A percentile compares a stretch with the other conserved stretches of the same genome.
Evolutionary conservation across 345 rosid species (phyloP).

Genomic region (Trapa incisa): DNA sequence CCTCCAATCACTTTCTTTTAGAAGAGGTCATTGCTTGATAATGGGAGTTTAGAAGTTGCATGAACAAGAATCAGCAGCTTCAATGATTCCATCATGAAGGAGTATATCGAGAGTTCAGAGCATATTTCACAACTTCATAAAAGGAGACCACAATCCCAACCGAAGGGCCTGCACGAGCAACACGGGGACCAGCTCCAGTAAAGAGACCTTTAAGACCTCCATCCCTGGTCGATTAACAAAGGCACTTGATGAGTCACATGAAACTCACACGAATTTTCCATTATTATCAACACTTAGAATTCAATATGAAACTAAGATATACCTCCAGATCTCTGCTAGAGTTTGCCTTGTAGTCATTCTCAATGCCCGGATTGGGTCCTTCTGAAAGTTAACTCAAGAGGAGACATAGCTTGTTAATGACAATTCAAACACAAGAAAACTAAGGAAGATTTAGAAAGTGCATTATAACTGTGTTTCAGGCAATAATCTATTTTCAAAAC

Average conservation of each 20-base stretch:
- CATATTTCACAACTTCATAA: constrained; percentile 76
- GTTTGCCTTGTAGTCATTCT: constrained; percentile 65
- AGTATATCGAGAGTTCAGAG: constrained; percentile 18
- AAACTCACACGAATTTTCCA: not conserved
- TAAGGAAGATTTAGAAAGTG: no score
- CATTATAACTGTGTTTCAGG: no score
- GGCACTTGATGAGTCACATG: not conserved
- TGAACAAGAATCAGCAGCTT: not conserved
- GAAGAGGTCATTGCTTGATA: not conserved
- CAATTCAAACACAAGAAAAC: no score
- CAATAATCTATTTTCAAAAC: no score
- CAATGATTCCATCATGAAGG: not conserved
- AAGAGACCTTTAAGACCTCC: constrained; percentile 77
- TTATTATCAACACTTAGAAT: not conserved
- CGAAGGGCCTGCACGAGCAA: constrained; percentile 84
- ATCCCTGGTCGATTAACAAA: constrained; percentile 24
- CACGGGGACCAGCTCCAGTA: constrained; percentile 86
- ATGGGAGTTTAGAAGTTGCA: not conserved
- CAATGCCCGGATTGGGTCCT: constrained; percentile 52
- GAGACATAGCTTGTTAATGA: no score
- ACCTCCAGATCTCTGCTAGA: constrained; percentile 82
- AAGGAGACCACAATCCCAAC: constrained; percentile 88
- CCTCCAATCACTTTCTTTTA: not conserved
- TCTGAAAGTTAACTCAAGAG: constrained; percentile 21
- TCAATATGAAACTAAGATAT: not conserved